Base-by-base conservation (phyloP, 2,329 filamentous ascomycete genomes). In the Aureobasidium vineae region DNA sequence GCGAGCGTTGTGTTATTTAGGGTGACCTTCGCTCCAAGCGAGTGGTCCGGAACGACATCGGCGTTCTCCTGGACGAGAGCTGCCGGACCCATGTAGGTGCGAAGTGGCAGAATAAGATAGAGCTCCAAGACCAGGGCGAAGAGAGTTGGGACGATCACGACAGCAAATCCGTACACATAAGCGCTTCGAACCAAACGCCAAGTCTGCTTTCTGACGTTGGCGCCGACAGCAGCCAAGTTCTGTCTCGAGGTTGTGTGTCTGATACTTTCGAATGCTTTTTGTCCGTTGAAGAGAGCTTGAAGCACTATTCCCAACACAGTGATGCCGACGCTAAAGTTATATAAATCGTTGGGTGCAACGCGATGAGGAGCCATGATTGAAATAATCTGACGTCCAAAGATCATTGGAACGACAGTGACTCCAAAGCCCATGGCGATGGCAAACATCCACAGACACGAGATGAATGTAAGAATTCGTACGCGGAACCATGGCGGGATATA, bases 401-500 rank as follows among this genome's bases (percentile, higher is more conserved):
- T 82, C 4, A 99, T 84, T 0, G 95, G 96, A 0, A 96, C 79
- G 68, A 99, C 89, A 1, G 95, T 97, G 69, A 91, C 86, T 70
- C 89, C 86, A 67, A 98, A 87, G 28, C 95, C 95, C 0, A 91
- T 96, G 15, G 89, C 82, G 5, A 94, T 93, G 23, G 94, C 94
- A 78, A 99, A 98, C 40, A 92, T 75, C 95, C 95, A 99, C 70
- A 99, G 91, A 59, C 90, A 88, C 65, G 95, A 79, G 70, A 98
- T 92, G 78, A 99, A 98, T 3, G 91, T 79, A 63, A 89, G 90
- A 68, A 98, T 88, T 65, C 96, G 87, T 31, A 87, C 74, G 11
- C 89, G 86, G 80, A 99, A 98, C 77, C 86, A 86, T 0, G 95
- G 93, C 8, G 95, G 95, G 21, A 98, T 91, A 85, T 72, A 89